phyloP scores from a whole-genome alignment of 164 flowering plant genomes.

The Berberis vulgaris region DNA sequence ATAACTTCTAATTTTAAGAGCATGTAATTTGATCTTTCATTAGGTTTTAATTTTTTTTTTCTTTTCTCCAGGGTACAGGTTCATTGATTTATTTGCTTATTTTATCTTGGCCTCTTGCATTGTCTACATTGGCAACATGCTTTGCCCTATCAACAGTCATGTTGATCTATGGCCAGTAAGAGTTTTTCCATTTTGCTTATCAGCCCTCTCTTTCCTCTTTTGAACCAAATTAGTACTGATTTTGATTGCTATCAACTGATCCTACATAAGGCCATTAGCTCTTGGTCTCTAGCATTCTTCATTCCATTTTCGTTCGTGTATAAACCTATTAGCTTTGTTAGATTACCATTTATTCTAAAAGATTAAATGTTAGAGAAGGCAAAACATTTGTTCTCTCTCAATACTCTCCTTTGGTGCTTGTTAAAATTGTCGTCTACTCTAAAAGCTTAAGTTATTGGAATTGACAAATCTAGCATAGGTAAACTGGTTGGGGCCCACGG shows the following conservation, averaged over 20 bases:
- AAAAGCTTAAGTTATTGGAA: no score
- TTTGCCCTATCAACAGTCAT: conserved; percentile 40
- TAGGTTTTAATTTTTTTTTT: background rate
- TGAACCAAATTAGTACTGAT: background rate
- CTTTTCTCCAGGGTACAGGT: conserved; percentile 57
- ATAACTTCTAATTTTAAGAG: conserved; percentile 1
- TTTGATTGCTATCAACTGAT: no score
- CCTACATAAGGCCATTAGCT: no score
- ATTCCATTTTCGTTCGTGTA: no score
- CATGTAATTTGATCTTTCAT: conserved; percentile 6
- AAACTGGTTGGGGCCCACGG: no score
- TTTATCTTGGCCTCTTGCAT: conserved; percentile 84
- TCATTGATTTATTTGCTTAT: conserved; percentile 68
- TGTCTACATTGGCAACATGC: conserved; percentile 64
- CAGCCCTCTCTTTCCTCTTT: background rate
- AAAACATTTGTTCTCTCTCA: no score
- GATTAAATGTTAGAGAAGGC: no score
- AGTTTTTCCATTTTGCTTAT: conserved; percentile 2
- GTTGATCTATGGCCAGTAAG: conserved; percentile 76
- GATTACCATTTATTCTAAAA: background rate
- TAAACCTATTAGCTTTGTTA: background rate
- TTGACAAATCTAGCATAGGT: no score
- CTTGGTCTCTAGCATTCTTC: no score
- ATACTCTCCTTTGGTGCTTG: no score
- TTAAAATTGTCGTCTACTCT: no score